Conservation (phyloP, 441 rosid species). For the Croton laevigatus region DNA sequence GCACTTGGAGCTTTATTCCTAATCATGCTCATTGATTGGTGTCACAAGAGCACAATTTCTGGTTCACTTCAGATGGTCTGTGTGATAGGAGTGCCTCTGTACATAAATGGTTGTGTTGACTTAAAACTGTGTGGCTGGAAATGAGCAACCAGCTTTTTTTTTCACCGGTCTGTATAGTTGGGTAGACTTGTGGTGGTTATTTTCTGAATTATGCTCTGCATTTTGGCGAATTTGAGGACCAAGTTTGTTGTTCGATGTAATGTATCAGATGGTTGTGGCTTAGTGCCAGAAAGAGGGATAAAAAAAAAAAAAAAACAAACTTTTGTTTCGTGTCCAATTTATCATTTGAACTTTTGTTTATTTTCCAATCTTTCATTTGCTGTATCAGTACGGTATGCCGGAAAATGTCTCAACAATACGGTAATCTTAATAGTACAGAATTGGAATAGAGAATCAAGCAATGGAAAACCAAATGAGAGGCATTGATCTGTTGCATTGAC, state of each 20-base stretch:
- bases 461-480: no score
- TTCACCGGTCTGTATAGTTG: conserved; percentile 16
- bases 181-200: neutral
- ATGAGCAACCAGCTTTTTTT: conserved; percentile 4
- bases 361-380: no score
- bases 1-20: conserved; percentile 35
- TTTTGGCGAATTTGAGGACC: conserved; percentile 1
- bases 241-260: neutral
- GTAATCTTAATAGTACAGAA: no score
- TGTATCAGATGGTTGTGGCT: neutral
- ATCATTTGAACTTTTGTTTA: no score
- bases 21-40: conserved; percentile 53
- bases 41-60: neutral
- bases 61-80: neutral
- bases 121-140: conserved; percentile 1
- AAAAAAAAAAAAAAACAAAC: no score
- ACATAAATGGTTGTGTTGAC: conserved; percentile 22
- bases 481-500: no score
- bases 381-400: no score
- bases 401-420: no score
- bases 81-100: conserved; percentile 5
- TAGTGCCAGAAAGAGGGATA: neutral
- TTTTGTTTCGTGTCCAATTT: neutral
- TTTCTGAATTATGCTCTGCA: conserved; percentile 10
- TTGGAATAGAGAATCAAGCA: no score